Conservation (phyloP, 1,139 yeast species). For the Eremothecium coryli region DNA sequence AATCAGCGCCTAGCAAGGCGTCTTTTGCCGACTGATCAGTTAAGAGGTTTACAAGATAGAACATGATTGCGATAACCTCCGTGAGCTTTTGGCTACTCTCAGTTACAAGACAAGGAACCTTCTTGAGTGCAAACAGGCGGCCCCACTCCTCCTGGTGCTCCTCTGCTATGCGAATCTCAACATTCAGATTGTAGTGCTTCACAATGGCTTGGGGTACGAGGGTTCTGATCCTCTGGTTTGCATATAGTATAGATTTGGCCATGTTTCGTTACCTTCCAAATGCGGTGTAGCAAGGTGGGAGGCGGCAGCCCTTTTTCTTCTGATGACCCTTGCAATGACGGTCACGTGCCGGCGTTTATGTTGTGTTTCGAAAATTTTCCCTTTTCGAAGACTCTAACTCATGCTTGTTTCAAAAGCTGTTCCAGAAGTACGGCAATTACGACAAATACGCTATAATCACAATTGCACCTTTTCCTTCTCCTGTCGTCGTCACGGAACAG, state of each 20-base stretch:
- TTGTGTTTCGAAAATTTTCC: too few species aligned
- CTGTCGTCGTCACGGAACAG: too few species aligned
- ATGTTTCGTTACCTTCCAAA: too few species aligned
- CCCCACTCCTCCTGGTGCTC: slow-evolving; percentile 38
- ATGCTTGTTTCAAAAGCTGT: too few species aligned
- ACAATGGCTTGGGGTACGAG: slow-evolving; percentile 51
- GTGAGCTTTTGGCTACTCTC: slow-evolving; percentile 63
- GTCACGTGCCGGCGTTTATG: too few species aligned
- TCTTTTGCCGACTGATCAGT: slow-evolving; percentile 22
- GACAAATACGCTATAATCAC: too few species aligned
- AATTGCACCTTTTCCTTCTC: too few species aligned
- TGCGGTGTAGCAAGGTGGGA: too few species aligned
- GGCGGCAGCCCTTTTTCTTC: slow-evolving; percentile 1
- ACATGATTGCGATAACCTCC: slow-evolving; percentile 67
- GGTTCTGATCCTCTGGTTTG: slow-evolving; percentile 37
- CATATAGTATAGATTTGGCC: neutral
- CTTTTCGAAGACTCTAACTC: too few species aligned
- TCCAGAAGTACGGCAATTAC: too few species aligned
- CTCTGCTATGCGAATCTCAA: slow-evolving; percentile 44
- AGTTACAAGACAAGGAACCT: slow-evolving; percentile 72
- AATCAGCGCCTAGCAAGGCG: slow-evolving; percentile 48
- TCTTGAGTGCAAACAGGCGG: slow-evolving; percentile 58
- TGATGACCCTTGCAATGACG: too few species aligned
- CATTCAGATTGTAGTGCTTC: slow-evolving; percentile 63
- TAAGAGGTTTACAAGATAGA: slow-evolving; percentile 33